Evolutionary conservation across 495 filamentous ascomycete species (phyloP).

Genomic region (Penicillium samsonianum): DNA sequence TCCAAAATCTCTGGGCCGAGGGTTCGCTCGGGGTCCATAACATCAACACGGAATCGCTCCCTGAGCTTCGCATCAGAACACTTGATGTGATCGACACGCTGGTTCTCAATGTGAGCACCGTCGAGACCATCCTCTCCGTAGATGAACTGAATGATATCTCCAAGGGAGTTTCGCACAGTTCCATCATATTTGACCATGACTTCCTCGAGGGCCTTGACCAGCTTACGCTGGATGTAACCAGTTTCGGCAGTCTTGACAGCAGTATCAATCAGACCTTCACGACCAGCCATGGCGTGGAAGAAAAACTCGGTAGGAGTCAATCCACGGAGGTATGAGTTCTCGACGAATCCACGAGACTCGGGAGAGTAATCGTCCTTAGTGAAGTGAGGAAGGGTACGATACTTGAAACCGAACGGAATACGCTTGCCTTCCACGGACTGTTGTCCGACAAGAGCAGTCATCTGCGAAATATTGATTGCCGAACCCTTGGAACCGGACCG

Average conservation of each 20-base stretch:
- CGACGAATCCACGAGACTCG: constrained; percentile 95
- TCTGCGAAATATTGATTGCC: constrained; percentile 98
- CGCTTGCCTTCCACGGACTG: constrained; percentile 98
- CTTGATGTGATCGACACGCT: constrained; percentile 81
- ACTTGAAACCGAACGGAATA: constrained; percentile 99
- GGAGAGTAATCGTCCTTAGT: constrained; percentile 99
- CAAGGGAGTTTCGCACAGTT: constrained; percentile 93
- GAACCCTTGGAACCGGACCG: constrained; percentile 96
- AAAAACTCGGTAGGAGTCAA: constrained; percentile 96
- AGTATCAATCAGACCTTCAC: constrained; percentile 99
- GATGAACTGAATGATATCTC: constrained; percentile 95
- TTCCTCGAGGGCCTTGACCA: constrained; percentile 97
- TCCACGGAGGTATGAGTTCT: constrained; percentile 97
- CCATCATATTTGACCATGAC: constrained; percentile 98
- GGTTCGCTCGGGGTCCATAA: constrained; percentile 77
- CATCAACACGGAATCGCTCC: constrained; percentile 82
- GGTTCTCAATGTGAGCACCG: constrained; percentile 85
- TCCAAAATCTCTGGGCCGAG: constrained; percentile 72
- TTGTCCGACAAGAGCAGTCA: constrained; percentile 96
- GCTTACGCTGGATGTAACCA: constrained; percentile 96
- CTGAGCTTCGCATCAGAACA: constrained; percentile 73
- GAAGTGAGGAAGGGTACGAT: constrained; percentile 95
- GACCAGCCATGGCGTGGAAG: constrained; percentile 99
- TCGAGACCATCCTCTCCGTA: constrained; percentile 98
- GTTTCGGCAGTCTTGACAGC: constrained; percentile 99